Conservation (phyloP, 2,329 filamentous ascomycete species). For the Niveomyces coronatus region DNA sequence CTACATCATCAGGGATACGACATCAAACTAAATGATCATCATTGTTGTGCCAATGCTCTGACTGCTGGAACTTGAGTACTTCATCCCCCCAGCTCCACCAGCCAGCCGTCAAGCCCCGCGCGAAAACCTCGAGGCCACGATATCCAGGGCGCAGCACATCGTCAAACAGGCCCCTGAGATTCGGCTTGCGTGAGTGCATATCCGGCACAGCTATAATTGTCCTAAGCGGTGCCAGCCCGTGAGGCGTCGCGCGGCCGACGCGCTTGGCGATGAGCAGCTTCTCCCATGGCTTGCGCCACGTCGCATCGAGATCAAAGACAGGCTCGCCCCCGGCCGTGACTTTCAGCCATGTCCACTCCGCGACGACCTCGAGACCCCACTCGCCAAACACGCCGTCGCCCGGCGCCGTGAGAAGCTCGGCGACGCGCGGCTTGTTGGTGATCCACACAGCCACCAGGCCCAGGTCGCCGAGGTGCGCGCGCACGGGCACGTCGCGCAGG, state of each 20-base stretch:
- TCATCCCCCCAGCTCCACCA: conserved; percentile 78
- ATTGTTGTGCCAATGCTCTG: conserved; percentile 36
- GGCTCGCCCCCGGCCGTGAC: conserved; percentile 55
- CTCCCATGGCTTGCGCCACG: conserved; percentile 70
- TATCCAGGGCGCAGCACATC: conserved; percentile 41
- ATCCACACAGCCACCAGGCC: conserved; percentile 65
- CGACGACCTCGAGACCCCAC: conserved; percentile 55
- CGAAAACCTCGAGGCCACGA: conserved; percentile 64
- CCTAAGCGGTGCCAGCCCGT: conserved; percentile 27
- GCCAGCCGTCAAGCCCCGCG: conserved; percentile 59
- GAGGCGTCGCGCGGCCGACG: conserved; percentile 19
- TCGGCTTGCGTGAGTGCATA: conserved; percentile 70
- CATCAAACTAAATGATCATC: too few relatives aligned
- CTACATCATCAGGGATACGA: too few relatives aligned
- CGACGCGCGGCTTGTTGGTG: conserved; percentile 57
- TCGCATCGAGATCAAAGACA: conserved; percentile 46
- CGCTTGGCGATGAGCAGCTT: conserved; percentile 52
- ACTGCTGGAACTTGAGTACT: conserved; percentile 56
- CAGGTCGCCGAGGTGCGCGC: conserved; percentile 38
- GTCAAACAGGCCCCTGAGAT: conserved; percentile 50
- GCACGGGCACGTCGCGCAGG: conserved; percentile 46
- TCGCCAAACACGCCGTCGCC: conserved; percentile 50
- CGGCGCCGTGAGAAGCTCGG: conserved; percentile 41
- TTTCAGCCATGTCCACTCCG: conserved; percentile 76
- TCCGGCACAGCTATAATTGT: conserved; percentile 64